A percentile compares a stretch with the other conserved stretches of the same genome.
These are phyloP conservation scores for Sporothrix mexicana DNA, from an alignment of 2,329 filamentous ascomycete species.

Conservation along the genomic window DNA sequence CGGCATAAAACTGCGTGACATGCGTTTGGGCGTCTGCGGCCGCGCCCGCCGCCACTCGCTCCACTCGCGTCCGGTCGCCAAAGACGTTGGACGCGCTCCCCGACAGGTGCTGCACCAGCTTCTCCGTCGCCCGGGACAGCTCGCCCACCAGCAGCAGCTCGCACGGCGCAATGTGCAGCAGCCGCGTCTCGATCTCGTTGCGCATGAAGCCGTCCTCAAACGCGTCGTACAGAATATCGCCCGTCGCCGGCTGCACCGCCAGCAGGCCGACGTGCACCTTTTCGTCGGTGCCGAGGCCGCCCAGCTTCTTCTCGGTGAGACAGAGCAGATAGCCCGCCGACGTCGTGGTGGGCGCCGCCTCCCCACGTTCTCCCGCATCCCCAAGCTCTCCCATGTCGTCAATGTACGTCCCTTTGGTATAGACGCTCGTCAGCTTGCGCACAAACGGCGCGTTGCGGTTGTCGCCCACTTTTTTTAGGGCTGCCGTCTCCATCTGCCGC, in stretches of 20 bases:
- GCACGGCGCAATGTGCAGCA: conserved; percentile 93
- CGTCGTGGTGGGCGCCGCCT: conserved; percentile 41
- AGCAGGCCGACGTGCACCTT: conserved; percentile 90
- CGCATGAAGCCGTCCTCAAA: conserved; percentile 99
- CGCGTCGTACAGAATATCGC: conserved; percentile 92
- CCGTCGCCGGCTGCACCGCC: conserved; percentile 93
- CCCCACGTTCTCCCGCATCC: conserved; percentile 48
- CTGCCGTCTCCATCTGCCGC: conserved; percentile 91
- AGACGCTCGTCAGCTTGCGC: conserved; percentile 91
- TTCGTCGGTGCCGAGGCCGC: conserved; percentile 76
- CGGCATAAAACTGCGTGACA: conserved; percentile 90
- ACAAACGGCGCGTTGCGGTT: conserved; percentile 93
- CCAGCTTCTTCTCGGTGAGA: conserved; percentile 79
- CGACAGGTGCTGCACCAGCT: conserved; percentile 87
- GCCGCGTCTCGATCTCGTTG: conserved; percentile 91
- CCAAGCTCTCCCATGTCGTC: conserved; percentile 88
- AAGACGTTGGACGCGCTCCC: conserved; percentile 91
- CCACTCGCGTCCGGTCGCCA: conserved; percentile 85
- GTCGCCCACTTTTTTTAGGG: conserved; percentile 91
- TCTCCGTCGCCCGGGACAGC: conserved; percentile 88
- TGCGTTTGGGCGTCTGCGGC: conserved; percentile 86
- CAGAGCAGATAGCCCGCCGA: conserved; percentile 83
- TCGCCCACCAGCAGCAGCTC: conserved; percentile 94
- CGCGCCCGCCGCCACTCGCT: conserved; percentile 75
- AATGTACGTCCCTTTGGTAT: conserved; percentile 97